Evolutionary conservation across 805 yeast species (phyloP).

Genomic region (Wickerhamiella allomyrinae): DNA sequence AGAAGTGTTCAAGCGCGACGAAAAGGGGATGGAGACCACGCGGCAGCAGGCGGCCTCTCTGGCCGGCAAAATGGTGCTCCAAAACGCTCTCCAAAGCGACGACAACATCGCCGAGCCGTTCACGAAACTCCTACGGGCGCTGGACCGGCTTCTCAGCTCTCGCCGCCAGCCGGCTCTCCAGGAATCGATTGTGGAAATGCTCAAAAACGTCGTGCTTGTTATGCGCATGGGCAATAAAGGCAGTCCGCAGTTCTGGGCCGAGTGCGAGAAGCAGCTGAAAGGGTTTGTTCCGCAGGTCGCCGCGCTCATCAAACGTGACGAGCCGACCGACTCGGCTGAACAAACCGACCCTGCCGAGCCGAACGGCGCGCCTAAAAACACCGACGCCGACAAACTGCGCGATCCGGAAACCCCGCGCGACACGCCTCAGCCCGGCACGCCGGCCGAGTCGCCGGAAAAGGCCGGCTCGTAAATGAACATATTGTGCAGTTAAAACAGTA

Average conservation of each 20-base stretch:
- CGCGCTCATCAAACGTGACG: constrained; percentile 10
- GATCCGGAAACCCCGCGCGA: neutral
- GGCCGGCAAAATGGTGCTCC: constrained; percentile 50
- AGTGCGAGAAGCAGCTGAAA: constrained; percentile 26
- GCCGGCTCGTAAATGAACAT: too few species aligned
- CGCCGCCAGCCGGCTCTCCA: constrained; percentile 26
- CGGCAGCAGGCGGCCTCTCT: constrained; percentile 54
- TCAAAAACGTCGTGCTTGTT: constrained; percentile 30
- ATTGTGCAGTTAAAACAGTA: too few species aligned
- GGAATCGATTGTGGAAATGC: constrained; percentile 29
- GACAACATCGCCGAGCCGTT: constrained; percentile 23
- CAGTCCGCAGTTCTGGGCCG: constrained; percentile 24
- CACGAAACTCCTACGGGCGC: constrained; percentile 25
- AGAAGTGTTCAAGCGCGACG: constrained; percentile 47
- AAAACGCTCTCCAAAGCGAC: constrained; percentile 19
- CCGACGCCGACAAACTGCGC: neutral
- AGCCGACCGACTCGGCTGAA: neutral
- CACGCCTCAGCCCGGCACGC: neutral
- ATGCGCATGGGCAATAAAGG: constrained; percentile 24
- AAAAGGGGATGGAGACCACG: constrained; percentile 46
- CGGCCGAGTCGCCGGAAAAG: too few species aligned
- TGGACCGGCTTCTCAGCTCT: constrained; percentile 28
- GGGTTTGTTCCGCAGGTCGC: constrained; percentile 27
- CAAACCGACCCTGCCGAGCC: too few species aligned
- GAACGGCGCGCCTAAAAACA: too few species aligned